These are phyloP conservation scores for Neobulgaria alba DNA, from an alignment of 2,329 filamentous ascomycete genomes.

Conservation along the genomic window DNA sequence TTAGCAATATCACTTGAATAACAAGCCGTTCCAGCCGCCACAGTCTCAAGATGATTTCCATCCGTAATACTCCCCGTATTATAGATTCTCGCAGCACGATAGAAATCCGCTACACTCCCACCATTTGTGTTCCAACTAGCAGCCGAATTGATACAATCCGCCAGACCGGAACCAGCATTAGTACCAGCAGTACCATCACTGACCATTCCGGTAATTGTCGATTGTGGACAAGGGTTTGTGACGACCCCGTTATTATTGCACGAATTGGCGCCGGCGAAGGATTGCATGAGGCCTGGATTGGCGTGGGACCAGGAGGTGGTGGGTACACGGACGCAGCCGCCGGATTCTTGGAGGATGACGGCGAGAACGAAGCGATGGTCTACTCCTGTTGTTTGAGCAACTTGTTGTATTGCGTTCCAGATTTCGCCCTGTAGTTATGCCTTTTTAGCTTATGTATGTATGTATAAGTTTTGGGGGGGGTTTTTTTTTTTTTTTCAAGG, in stretches of 20 bases:
- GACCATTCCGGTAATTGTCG: conserved; percentile 27
- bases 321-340: conserved; percentile 21
- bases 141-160: conserved; percentile 25
- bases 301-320: conserved; percentile 1
- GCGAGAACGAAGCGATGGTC: conserved; percentile 28
- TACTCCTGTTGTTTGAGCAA: conserved; percentile 8
- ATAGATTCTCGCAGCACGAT: conserved; percentile 31
- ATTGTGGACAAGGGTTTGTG: conserved; percentile 7
- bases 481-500: no score
- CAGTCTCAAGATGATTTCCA: conserved; percentile 25
- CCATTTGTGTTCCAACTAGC: conserved; percentile 1
- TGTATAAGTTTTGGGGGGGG: no score
- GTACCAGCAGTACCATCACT: conserved; percentile 31
- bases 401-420: conserved; percentile 1
- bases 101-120: conserved; percentile 21
- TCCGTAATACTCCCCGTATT: conserved; percentile 31
- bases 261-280: conserved; percentile 8
- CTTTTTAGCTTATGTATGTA: no score
- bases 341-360: conserved; percentile 27
- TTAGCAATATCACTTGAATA: conserved; percentile 18
- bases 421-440: conserved; percentile 4
- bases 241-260: conserved; percentile 7
- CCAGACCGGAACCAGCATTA: conserved; percentile 5
- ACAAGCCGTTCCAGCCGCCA: conserved; percentile 10
- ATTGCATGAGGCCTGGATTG: conserved; percentile 21